Conservation (phyloP, 805 yeast genomes). For the Ogataea dorogensis region DNA sequence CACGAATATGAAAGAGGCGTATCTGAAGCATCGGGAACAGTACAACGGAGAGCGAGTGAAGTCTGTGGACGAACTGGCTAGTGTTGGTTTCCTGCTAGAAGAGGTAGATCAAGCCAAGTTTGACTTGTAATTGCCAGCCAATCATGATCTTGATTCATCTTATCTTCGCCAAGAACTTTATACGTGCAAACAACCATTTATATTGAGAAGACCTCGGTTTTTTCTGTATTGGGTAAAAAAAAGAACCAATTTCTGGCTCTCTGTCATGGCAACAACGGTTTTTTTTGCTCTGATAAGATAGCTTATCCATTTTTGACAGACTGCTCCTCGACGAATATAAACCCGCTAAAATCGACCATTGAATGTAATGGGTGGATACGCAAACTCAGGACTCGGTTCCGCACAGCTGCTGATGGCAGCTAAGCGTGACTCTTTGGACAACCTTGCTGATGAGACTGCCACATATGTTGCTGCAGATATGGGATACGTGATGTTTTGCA, state of each 20-base stretch:
- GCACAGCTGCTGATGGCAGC: conserved; percentile 25
- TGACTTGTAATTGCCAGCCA: conserved; percentile 2
- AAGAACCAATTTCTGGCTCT: neutral
- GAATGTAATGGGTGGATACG: conserved; percentile 28
- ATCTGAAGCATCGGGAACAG: conserved; percentile 38
- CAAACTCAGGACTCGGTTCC: conserved; percentile 34
- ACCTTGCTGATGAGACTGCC: conserved; percentile 37
- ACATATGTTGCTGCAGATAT: conserved; percentile 42
- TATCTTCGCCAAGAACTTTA: conserved; percentile 3
- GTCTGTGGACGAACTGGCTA: conserved; percentile 10
- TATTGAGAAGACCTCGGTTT: neutral
- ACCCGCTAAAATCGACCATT: neutral
- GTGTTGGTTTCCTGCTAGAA: conserved; percentile 16
- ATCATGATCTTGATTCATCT: neutral
- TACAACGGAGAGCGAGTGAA: conserved; percentile 33
- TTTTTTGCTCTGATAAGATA: conserved; percentile 3
- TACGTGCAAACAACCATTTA: neutral
- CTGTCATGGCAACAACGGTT: neutral
- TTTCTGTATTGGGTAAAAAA: conserved; percentile 3
- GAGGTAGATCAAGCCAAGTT: conserved; percentile 13
- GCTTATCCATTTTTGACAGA: neutral
- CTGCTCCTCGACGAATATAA: neutral
- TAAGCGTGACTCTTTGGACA: conserved; percentile 25
- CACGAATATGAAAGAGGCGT: conserved; percentile 46
- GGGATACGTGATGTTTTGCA: conserved; percentile 47